A percentile compares a stretch with the other conserved stretches of the same genome.
Conservation (phyloP, 345 rosid species). For the Salix suchowensis region DNA sequence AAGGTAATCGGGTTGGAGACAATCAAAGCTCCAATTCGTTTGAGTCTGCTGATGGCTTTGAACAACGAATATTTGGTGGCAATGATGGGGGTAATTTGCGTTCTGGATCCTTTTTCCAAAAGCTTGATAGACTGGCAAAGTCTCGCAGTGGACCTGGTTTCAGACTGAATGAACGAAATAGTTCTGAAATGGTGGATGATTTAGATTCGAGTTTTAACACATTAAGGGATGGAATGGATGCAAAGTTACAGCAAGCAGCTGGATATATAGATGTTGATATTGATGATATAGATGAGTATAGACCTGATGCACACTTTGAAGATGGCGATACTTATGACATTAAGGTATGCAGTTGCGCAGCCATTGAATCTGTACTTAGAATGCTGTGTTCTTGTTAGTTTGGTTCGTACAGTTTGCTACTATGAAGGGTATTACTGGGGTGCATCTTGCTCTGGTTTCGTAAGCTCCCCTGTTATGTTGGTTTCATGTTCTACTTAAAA, state of each 20-base stretch:
- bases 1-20: neutral
- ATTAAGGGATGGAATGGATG: conserved; percentile 45
- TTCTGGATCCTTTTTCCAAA: conserved; percentile 11
- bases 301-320: conserved; percentile 37
- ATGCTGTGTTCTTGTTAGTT: neutral
- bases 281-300: conserved; percentile 25
- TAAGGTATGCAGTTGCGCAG: conserved; percentile 30
- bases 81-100: conserved; percentile 8
- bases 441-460: neutral
- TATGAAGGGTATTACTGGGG: neutral
- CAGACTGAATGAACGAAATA: neutral
- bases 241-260: conserved; percentile 43
- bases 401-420: neutral
- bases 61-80: conserved; percentile 37
- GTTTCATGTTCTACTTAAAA: neutral
- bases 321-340: conserved; percentile 22
- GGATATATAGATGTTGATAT: conserved; percentile 23
- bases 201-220: conserved; percentile 7
- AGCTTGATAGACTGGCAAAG: conserved; percentile 13
- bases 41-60: conserved; percentile 32
- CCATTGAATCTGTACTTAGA: neutral
- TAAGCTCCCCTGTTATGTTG: neutral
- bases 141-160: neutral
- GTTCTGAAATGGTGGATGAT: neutral
- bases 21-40: neutral